Conservation (phyloP, 2,329 filamentous ascomycete genomes). For the Apiospora arundinis region DNA sequence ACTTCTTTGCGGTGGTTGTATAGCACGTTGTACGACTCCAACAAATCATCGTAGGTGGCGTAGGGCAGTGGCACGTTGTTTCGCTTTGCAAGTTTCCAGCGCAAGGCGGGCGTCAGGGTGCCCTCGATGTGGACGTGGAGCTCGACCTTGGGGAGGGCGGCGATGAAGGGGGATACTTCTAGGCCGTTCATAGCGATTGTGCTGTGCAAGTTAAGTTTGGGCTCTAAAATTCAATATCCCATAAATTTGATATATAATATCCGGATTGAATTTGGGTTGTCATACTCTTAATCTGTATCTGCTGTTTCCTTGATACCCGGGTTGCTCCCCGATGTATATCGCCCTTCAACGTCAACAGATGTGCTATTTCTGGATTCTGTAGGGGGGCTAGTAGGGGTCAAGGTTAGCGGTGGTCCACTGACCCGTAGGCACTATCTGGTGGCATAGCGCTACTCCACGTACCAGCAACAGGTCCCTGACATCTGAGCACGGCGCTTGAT, state of each 20-base stretch:
- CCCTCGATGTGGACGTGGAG: constrained; percentile 56
- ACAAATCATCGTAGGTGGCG: constrained; percentile 52
- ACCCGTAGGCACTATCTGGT: neutral
- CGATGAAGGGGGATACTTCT: constrained; percentile 43
- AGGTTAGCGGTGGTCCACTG: neutral
- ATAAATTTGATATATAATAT: too few relatives aligned
- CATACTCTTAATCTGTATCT: neutral
- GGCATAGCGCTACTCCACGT: neutral
- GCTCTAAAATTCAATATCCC: too few relatives aligned
- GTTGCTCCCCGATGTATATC: neutral
- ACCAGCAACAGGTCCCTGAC: neutral
- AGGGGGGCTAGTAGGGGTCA: neutral
- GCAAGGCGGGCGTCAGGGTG: constrained; percentile 47
- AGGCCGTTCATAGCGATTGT: constrained; percentile 37
- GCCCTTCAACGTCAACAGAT: neutral
- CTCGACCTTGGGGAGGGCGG: constrained; percentile 49
- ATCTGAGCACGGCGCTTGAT: neutral
- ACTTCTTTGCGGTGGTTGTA: constrained; percentile 70
- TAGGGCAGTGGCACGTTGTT: constrained; percentile 70
- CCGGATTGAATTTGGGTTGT: neutral
- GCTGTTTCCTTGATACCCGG: neutral
- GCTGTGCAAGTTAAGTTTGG: too few relatives aligned
- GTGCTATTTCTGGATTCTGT: neutral
- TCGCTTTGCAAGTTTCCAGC: constrained; percentile 63
- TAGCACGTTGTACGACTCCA: constrained; percentile 70